These are phyloP conservation scores for Globisporangium viniferum DNA, from an alignment of 352 stramenopile species.

Conservation along the genomic window DNA sequence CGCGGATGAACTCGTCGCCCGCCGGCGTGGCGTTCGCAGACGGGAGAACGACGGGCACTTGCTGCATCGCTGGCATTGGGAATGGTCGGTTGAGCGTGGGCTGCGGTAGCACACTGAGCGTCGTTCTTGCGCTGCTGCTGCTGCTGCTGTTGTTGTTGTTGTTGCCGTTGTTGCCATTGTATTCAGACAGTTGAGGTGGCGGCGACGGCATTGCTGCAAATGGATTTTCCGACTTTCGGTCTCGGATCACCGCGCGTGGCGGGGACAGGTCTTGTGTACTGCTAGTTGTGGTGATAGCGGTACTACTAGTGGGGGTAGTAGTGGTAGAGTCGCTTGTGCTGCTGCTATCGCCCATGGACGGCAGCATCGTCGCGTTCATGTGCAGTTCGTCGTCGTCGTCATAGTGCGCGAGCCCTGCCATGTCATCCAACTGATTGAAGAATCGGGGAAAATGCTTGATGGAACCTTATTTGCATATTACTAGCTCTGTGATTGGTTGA, in stretches of 20 bases:
- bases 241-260: slow-evolving; percentile 3
- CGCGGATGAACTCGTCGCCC: slow-evolving; percentile 48
- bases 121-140: not conserved
- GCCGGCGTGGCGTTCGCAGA: slow-evolving; percentile 12
- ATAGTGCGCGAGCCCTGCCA: not conserved
- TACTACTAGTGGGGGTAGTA: not conserved
- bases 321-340: not conserved
- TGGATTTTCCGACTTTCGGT: slow-evolving; percentile 4
- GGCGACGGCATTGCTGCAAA: slow-evolving; percentile 6
- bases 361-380: slow-evolving; percentile 20
- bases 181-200: not conserved
- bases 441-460: not conserved
- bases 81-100: not conserved
- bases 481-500: not conserved
- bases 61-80: not conserved
- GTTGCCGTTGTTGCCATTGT: not conserved
- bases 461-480: too few relatives aligned
- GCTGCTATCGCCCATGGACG: not conserved
- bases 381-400: slow-evolving; percentile 19
- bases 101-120: not conserved
- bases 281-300: not conserved
- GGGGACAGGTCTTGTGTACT: not conserved
- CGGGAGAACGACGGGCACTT: slow-evolving; percentile 1
- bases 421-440: not conserved
- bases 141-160: not conserved